Conservation (phyloP, 1,284 basidiomycete genomes). For the Laetiporus sulphureus region DNA sequence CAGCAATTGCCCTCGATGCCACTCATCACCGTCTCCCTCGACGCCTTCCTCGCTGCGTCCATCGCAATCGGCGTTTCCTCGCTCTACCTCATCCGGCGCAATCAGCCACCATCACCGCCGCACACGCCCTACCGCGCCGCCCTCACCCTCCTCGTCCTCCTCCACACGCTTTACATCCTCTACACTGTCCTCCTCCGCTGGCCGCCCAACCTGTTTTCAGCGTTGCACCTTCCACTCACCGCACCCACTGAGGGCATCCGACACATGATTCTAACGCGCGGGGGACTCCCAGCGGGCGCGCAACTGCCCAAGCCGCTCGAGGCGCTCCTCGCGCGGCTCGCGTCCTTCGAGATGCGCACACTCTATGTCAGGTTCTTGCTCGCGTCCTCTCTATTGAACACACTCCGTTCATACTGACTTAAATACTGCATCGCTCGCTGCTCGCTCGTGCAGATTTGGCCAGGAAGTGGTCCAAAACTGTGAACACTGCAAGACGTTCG, state of each 20-base stretch:
- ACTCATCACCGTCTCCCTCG: constrained; percentile 22
- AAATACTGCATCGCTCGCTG: neutral
- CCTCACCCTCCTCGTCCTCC: constrained; percentile 35
- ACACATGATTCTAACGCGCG: constrained; percentile 33
- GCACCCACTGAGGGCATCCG: constrained; percentile 47
- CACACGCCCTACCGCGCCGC: constrained; percentile 10
- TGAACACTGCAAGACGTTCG: constrained; percentile 48
- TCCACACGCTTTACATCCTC: constrained; percentile 50
- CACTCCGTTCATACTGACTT: neutral
- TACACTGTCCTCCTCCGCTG: constrained; percentile 40
- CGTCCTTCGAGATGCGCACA: constrained; percentile 50
- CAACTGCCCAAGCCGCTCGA: constrained; percentile 42
- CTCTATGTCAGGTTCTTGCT: constrained; percentile 50
- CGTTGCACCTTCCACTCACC: constrained; percentile 47
- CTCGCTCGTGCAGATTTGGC: constrained; percentile 46
- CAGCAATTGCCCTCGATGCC: constrained; percentile 17
- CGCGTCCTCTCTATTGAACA: neutral
- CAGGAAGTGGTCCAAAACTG: constrained; percentile 57
- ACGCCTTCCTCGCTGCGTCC: constrained; percentile 22
- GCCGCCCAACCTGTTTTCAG: constrained; percentile 58
- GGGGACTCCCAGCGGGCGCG: constrained; percentile 24
- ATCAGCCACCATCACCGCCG: constrained; percentile 6
- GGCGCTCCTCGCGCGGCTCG: constrained; percentile 45
- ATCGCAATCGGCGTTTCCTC: constrained; percentile 16
- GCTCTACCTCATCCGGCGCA: constrained; percentile 14